Conservation (phyloP, 1,139 yeast species). For the Insectozyma bohioensis region DNA sequence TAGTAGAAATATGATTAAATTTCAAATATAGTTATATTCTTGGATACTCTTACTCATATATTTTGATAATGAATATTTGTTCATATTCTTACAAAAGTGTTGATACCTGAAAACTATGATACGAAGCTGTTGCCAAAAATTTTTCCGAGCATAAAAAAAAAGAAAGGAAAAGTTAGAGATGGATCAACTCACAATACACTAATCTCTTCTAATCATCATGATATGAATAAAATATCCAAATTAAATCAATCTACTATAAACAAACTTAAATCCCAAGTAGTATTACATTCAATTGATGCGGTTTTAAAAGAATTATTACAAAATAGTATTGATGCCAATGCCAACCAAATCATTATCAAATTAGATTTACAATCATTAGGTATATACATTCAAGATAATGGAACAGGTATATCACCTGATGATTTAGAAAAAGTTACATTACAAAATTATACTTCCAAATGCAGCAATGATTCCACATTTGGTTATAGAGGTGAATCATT, state of each 20-base stretch:
- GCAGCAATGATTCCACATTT: conserved; percentile 61
- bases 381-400: conserved; percentile 72
- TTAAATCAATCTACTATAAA: conserved; percentile 12
- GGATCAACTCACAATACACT: no score
- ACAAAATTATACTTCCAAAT: conserved; percentile 75
- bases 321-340: conserved; percentile 76
- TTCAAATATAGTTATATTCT: no score
- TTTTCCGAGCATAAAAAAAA: no score
- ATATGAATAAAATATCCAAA: conserved; percentile 12
- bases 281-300: conserved; percentile 16
- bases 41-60: no score
- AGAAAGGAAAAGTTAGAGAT: no score
- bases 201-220: no score
- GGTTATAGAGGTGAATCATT: conserved; percentile 88
- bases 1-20: no score
- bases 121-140: no score
- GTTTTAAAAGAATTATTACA: conserved; percentile 77
- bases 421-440: conserved; percentile 64
- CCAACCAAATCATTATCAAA: conserved; percentile 59
- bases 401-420: conserved; percentile 61
- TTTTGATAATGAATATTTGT: no score
- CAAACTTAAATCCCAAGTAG: conserved; percentile 15
- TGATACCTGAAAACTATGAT: no score
- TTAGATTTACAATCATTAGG: conserved; percentile 61
- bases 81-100: no score